These are phyloP conservation scores for Xenoacremonium recifei DNA, from an alignment of 2,329 filamentous ascomycete species.

Conservation along the genomic window DNA sequence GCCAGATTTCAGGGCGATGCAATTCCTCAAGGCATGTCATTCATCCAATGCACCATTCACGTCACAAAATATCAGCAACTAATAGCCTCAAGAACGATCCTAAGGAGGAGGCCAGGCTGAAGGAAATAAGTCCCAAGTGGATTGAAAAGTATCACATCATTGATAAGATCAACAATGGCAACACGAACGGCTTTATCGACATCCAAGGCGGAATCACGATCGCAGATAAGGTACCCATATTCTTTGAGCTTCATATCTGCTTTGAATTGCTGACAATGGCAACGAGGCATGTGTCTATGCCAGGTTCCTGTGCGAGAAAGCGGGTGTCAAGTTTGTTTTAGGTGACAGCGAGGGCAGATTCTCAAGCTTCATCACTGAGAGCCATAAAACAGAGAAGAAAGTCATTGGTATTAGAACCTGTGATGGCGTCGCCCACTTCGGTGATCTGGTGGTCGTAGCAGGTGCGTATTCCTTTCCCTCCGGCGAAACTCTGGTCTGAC, in stretches of 20 bases:
- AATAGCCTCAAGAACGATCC: not conserved
- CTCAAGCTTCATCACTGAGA: conserved; percentile 1
- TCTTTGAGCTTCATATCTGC: no score
- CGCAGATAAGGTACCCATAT: conserved; percentile 26
- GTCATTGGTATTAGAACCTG: conserved; percentile 26
- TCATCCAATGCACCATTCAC: no score
- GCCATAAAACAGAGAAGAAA: conserved; percentile 8
- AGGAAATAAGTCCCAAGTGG: conserved; percentile 3
- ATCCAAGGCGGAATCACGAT: conserved; percentile 24
- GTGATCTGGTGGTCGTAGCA: conserved; percentile 25
- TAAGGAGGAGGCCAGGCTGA: conserved; percentile 1
- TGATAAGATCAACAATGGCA: conserved; percentile 4
- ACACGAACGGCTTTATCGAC: conserved; percentile 7
- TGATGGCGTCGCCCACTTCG: conserved; percentile 21
- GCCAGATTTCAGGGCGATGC: conserved; percentile 2
- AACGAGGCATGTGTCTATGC: conserved; percentile 7
- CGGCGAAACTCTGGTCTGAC: not conserved
- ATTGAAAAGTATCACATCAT: conserved; percentile 3
- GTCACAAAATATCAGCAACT: no score
- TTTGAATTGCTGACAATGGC: no score
- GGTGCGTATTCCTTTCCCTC: not conserved
- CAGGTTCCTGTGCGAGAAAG: conserved; percentile 1
- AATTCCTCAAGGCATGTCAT: conserved; percentile 3
- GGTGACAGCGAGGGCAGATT: conserved; percentile 1
- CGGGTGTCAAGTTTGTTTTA: conserved; percentile 4